These are phyloP conservation scores for Hirschioporus abietinus DNA, from an alignment of 768 basidiomycete species.

Conservation along the genomic window DNA sequence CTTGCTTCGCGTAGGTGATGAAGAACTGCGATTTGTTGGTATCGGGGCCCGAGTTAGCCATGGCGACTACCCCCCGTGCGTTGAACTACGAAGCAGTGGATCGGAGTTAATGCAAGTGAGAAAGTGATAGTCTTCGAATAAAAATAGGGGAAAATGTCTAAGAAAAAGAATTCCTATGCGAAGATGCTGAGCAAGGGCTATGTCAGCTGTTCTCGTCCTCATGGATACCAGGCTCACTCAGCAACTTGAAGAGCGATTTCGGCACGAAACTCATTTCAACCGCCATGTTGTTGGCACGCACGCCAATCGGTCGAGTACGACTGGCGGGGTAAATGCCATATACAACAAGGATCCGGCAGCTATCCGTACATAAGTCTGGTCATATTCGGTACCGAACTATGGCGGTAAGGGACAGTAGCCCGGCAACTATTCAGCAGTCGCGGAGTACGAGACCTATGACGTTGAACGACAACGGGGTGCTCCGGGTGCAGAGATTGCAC, in stretches of 20 bases:
- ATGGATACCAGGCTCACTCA: not conserved
- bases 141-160: not conserved
- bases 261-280: too few relatives aligned
- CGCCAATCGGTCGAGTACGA: too few relatives aligned
- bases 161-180: not conserved
- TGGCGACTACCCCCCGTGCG: slow-evolving; percentile 88
- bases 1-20: slow-evolving; percentile 86
- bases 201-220: not conserved
- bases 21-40: slow-evolving; percentile 93
- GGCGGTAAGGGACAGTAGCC: not conserved
- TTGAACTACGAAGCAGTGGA: slow-evolving; percentile 65
- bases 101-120: not conserved
- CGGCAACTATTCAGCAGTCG: too few relatives aligned
- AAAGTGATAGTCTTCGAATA: not conserved
- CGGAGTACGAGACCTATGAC: too few relatives aligned
- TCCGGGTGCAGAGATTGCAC: not conserved
- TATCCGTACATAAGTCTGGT: not conserved
- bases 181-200: not conserved
- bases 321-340: not conserved
- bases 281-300: too few relatives aligned
- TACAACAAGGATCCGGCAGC: not conserved
- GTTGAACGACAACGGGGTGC: too few relatives aligned
- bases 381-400: not conserved
- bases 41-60: slow-evolving; percentile 96
- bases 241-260: too few relatives aligned